Base-by-base conservation (phyloP, 495 filamentous ascomycete species). In the Venustampulla echinocandica region DNA sequence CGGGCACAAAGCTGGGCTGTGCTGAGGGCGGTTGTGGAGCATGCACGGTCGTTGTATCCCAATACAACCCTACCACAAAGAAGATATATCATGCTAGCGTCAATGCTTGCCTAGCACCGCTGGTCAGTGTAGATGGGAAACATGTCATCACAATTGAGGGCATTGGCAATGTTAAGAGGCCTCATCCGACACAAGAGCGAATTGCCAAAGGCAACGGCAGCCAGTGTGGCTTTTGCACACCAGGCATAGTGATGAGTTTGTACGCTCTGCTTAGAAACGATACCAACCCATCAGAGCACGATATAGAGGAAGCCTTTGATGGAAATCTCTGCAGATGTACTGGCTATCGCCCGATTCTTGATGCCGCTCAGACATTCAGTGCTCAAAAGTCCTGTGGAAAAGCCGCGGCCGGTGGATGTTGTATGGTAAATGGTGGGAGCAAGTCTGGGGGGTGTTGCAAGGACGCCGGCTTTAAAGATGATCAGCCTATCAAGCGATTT, bases 111-210 rank as follows among this genome's bases (percentile, higher is more conserved):
- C 74, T 98, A 24, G 90, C 90, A 11, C 92, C 92, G 0, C 70
- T 98, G 42, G 81, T 89, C 23, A 90, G 87, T 50, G 76, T 98
- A 11, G 92, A 96, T 65, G 92, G 92, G 19, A 98, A 98, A 64
- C 92, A 98, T 74, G 90, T 98, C 51, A 90, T 98, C 55, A 98
- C 92, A 6, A 80, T 98, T 10, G 92, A 98, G 64, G 92, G 92
- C n/a, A 95, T 98, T 62, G 92, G 92, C 9, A 84, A 85, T 58
- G 79, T 84, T 39, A 84, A 89, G 63, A 76, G 75, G 28, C 92
- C 92, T 10, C 92, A 98, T 69, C 86, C 92, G 2, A 70, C 84
- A 1, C 92, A 98, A 64, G 90, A 98, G 65, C 78, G 92, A 35
- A 84, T 98, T 49, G 89, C 89, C 17, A 82, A 81, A 62, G 63